Percentiles rank a stretch among this genome's conserved stretches.
Conservation (phyloP, 805 yeast species). For the Wickerhamiella brachini region DNA sequence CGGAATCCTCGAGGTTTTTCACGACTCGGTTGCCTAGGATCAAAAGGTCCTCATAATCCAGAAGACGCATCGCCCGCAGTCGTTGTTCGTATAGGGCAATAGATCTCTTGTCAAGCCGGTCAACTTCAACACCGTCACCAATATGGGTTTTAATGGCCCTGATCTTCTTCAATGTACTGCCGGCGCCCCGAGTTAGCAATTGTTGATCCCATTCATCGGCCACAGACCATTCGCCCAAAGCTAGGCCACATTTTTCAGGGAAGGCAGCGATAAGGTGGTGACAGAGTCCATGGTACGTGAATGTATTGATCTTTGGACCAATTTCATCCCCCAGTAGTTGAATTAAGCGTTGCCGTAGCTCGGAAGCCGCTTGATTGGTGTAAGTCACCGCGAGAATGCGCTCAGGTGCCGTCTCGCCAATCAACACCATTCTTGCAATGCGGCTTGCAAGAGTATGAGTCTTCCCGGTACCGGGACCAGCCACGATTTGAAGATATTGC, state of each 20-base stretch:
- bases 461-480: conserved; percentile 63
- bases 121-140: neutral
- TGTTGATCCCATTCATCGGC: conserved; percentile 54
- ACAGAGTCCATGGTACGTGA: conserved; percentile 59
- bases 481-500: conserved; percentile 38
- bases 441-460: conserved; percentile 72
- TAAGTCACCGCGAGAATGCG: conserved; percentile 77
- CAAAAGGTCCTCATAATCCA: conserved; percentile 81
- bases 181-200: conserved; percentile 32
- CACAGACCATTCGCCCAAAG: conserved; percentile 34
- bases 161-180: neutral
- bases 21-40: conserved; percentile 30
- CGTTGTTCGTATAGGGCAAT: conserved; percentile 42
- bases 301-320: conserved; percentile 37
- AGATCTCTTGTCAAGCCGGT: neutral
- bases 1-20: neutral
- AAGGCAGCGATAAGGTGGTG: conserved; percentile 51
- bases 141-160: neutral
- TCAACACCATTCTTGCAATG: conserved; percentile 53
- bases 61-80: conserved; percentile 29
- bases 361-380: conserved; percentile 82
- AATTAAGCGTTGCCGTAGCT: conserved; percentile 53
- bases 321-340: conserved; percentile 1
- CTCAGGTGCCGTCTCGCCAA: conserved; percentile 38
- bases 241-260: conserved; percentile 7